These are phyloP conservation scores for Barnettozyma wickerhamii DNA, from an alignment of 805 yeast species.

Conservation along the genomic window DNA sequence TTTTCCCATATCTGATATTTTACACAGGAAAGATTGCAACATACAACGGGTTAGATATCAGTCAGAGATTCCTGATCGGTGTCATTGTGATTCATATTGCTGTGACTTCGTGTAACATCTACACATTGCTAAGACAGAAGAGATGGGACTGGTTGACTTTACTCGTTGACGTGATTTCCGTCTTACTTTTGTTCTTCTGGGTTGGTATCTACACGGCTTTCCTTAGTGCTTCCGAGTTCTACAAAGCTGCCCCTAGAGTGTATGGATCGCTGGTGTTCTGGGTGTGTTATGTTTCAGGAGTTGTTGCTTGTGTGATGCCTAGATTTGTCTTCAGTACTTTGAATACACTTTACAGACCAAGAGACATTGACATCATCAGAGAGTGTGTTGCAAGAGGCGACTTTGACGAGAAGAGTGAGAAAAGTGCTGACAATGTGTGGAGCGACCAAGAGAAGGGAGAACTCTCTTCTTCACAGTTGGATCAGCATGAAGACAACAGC, in stretches of 20 bases:
- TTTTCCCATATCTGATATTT: conserved; percentile 64
- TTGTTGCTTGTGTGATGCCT: conserved; percentile 58
- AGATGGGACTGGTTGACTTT: conserved; percentile 80
- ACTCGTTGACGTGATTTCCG: conserved; percentile 52
- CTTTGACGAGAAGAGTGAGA: conserved; percentile 41
- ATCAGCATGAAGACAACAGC: background rate
- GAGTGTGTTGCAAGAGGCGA: conserved; percentile 59
- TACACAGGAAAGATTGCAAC: conserved; percentile 39
- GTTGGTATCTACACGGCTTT: conserved; percentile 71
- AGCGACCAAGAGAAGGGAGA: conserved; percentile 10
- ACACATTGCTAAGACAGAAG: conserved; percentile 61
- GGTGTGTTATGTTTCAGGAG: conserved; percentile 61
- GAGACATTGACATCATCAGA: conserved; percentile 66
- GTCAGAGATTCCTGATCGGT: conserved; percentile 73
- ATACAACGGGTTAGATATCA: conserved; percentile 51
- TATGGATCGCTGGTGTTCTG: conserved; percentile 61
- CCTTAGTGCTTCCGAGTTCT: conserved; percentile 49
- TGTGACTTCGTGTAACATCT: conserved; percentile 59
- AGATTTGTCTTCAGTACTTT: conserved; percentile 54
- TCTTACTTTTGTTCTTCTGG: conserved; percentile 64
- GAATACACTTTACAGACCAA: conserved; percentile 51
- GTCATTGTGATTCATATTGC: conserved; percentile 59
- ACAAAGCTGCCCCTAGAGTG: conserved; percentile 57
- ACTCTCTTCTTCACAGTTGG: conserved; percentile 7
- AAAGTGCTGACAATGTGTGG: conserved; percentile 46